phyloP scores from a whole-genome alignment of 208 protist species.

The Blastocrithidia nonstop region DNA sequence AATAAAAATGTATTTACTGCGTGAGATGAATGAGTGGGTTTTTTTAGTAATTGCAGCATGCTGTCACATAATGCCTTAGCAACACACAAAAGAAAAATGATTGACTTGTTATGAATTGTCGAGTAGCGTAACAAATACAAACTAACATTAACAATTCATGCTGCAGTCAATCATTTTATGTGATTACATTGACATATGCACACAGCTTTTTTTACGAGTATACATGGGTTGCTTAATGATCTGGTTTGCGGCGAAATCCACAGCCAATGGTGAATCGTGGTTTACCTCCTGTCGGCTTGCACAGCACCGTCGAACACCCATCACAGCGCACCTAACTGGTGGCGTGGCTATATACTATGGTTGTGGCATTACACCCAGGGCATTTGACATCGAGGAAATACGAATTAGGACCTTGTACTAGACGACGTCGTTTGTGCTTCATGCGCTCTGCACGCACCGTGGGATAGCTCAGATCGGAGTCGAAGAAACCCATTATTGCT shows the following conservation, averaged over 20 bases:
- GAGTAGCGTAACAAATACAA: too few relatives aligned
- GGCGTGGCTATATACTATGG: constrained; percentile 97
- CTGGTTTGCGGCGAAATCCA: constrained; percentile 90
- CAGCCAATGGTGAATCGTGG: constrained; percentile 92
- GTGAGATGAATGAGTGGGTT: too few relatives aligned
- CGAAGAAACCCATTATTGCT: constrained; percentile 85
- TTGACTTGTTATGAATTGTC: too few relatives aligned
- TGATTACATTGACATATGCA: too few relatives aligned
- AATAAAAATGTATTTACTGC: too few relatives aligned
- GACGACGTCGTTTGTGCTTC: constrained; percentile 98
- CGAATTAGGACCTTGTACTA: constrained; percentile 98
- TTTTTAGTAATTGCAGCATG: too few relatives aligned
- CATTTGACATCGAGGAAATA: constrained; percentile 99
- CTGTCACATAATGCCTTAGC: too few relatives aligned
- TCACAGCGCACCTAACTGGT: constrained; percentile 94
- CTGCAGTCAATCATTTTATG: too few relatives aligned
- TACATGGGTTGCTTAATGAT: too few relatives aligned
- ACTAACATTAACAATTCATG: too few relatives aligned
- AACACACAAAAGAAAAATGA: too few relatives aligned
- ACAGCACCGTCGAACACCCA: constrained; percentile 92
- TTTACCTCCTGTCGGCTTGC: constrained; percentile 96
- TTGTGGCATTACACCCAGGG: constrained; percentile 90
- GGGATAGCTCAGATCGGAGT: constrained; percentile 96
- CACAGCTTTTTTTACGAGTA: too few relatives aligned
- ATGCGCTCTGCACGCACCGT: constrained; percentile 85